phyloP scores from a whole-genome alignment of 768 basidiomycete species.

The Lentinula guzmanii region DNA sequence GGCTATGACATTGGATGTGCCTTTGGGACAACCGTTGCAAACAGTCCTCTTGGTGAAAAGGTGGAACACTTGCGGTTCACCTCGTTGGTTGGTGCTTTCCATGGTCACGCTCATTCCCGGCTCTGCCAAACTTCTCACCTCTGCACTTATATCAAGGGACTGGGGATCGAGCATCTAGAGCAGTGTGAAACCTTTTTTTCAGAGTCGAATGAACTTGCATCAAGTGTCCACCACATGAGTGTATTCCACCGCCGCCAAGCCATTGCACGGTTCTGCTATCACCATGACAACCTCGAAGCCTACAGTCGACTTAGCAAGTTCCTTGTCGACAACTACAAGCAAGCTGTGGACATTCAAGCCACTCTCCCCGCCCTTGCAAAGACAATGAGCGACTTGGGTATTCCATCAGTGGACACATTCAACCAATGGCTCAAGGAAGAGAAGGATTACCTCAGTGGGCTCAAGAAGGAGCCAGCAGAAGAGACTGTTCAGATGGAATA shows the following conservation, averaged over 20 bases:
- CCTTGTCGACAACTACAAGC: slow-evolving; percentile 12
- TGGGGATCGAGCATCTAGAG: slow-evolving; percentile 17
- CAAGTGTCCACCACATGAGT: slow-evolving; percentile 8
- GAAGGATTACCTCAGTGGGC: slow-evolving; percentile 10
- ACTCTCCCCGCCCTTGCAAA: background rate
- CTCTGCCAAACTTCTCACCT: slow-evolving; percentile 16
- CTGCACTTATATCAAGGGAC: slow-evolving; percentile 10
- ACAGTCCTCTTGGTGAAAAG: slow-evolving; percentile 11
- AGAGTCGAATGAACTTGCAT: slow-evolving; percentile 9
- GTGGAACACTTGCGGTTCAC: background rate
- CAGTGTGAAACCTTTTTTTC: slow-evolving; percentile 12
- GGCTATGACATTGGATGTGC: slow-evolving; percentile 19
- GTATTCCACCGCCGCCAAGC: slow-evolving; percentile 15
- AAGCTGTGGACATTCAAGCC: slow-evolving; percentile 9
- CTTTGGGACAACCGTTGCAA: slow-evolving; percentile 15
- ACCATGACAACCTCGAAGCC: slow-evolving; percentile 1
- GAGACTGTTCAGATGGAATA: slow-evolving; percentile 13
- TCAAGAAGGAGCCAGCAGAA: slow-evolving; percentile 12
- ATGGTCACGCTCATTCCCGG: slow-evolving; percentile 17
- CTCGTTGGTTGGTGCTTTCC: slow-evolving; percentile 10
- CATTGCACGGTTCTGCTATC: background rate
- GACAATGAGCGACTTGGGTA: slow-evolving; percentile 5
- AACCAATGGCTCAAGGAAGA: slow-evolving; percentile 11
- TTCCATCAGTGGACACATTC: slow-evolving; percentile 6
- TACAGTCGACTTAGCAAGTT: slow-evolving; percentile 7